These are phyloP conservation scores for Grifola frondosa DNA, from an alignment of 1,284 basidiomycete genomes.

Conservation along the genomic window DNA sequence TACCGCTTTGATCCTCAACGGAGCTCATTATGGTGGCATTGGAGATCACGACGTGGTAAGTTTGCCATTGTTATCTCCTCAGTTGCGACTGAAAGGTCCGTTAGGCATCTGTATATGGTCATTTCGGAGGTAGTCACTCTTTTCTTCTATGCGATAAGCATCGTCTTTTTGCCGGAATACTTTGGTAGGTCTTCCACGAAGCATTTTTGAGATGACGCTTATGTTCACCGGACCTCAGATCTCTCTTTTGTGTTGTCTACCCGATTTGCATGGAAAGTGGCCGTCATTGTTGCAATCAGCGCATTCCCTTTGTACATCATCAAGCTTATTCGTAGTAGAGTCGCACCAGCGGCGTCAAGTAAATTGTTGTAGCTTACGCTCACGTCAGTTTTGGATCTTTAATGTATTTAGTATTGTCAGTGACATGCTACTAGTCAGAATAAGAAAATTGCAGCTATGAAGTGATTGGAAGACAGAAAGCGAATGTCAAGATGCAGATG, in stretches of 20 bases:
- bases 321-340: conserved; percentile 82
- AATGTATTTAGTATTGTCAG: conserved; percentile 28
- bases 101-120: conserved; percentile 97
- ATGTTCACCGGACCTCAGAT: conserved; percentile 49
- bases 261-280: conserved; percentile 94
- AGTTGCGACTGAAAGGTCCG: background rate
- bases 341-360: conserved; percentile 93
- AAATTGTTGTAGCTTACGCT: conserved; percentile 68
- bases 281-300: conserved; percentile 91
- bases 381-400: conserved; percentile 16
- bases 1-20: conserved; percentile 92
- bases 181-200: conserved; percentile 68
- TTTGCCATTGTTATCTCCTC: background rate
- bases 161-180: conserved; percentile 93
- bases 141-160: conserved; percentile 87
- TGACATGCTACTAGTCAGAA: conserved; percentile 30
- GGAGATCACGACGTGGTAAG: conserved; percentile 95
- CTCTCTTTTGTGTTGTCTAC: conserved; percentile 88
- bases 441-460: conserved; percentile 30
- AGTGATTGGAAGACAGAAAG: conserved; percentile 18
- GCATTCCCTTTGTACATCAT: conserved; percentile 90
- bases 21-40: conserved; percentile 99
- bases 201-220: background rate
- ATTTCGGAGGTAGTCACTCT: conserved; percentile 90
- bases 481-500: conserved; percentile 29